Base-by-base conservation (phyloP, 768 basidiomycete species). In the Lanmaoa pseudosensibilis region DNA sequence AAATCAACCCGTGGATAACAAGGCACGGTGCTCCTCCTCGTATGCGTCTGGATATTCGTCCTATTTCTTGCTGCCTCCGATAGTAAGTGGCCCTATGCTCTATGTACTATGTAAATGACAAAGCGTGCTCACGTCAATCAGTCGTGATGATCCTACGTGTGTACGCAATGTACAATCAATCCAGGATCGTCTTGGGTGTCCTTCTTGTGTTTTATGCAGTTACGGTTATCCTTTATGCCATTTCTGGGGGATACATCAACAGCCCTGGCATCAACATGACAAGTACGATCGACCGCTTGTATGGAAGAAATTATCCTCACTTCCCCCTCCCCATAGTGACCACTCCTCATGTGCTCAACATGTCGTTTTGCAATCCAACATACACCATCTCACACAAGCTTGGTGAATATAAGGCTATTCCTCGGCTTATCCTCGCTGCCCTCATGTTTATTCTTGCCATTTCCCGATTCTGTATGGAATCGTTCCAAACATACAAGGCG, bases 141-240 rank as follows among this genome's bases (percentile, higher is more conserved):
- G 66, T 67, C 9, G 43, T 62, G 33, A 68, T 68, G 66, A 61
- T 68, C 51, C 25, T 68, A 8, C 61, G 66, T 0, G 54, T 69
- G 11, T 69, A 69, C 27, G 64, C 67, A n/a, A 53, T 69, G 52
- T 68, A 68, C 38, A 18, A 39, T 19, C 49, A 38, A 37, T 63
- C 63, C 18, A 63, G 15, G 54, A 27, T 45, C 11, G 27, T 67
- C 32, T 41, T 67, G 9, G 44, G 50, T 9, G n/a, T 57, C 21
- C 58, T 67, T 9, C 56, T 68, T 5, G 46, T 50, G 18, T 11
- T 60, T 23, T 67, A 65, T 13, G 45, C 16, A 9, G n/a, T 39
- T 6, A 55, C 45, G 13, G 27, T 68, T 10, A 3, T 40, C 38
- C 25, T 58, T 12, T 53, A 51, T 11, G 6, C 15, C 11, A 3